phyloP scores from a whole-genome alignment of 345 rosid species.

The Pistacia integerrima region DNA sequence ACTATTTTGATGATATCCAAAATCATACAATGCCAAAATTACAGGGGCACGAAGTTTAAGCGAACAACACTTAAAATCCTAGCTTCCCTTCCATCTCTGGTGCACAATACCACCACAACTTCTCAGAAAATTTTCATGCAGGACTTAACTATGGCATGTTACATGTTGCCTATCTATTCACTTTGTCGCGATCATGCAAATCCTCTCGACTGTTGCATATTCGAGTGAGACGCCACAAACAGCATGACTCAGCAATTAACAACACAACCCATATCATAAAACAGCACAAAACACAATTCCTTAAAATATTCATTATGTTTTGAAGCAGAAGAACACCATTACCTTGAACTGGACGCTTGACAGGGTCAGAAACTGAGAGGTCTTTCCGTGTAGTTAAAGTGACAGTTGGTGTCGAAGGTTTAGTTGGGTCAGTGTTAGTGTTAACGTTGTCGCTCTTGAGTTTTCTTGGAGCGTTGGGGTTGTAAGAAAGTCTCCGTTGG shows the following conservation, averaged over 20 bases:
- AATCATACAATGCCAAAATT: no score
- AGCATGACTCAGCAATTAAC: neutral
- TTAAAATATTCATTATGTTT: no score
- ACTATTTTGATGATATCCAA: no score
- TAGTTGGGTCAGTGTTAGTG: slow-evolving; percentile 23
- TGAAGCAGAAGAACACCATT: neutral
- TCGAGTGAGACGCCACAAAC: neutral
- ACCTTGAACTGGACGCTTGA: slow-evolving; percentile 65
- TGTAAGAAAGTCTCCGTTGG: slow-evolving; percentile 62
- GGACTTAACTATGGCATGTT: neutral
- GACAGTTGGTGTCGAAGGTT: slow-evolving; percentile 16
- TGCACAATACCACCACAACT: neutral
- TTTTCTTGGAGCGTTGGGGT: slow-evolving; percentile 71
- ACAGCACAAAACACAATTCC: neutral
- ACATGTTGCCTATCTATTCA: neutral
- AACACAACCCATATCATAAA: no score
- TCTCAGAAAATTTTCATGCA: neutral
- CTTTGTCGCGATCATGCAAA: neutral
- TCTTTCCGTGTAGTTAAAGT: slow-evolving; percentile 27
- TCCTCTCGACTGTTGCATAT: neutral
- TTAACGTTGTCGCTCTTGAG: slow-evolving; percentile 5
- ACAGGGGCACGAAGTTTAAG: neutral
- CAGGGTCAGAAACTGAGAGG: slow-evolving; percentile 53
- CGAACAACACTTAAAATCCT: neutral
- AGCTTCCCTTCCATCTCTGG: neutral